Evolutionary conservation across 257 asterid genomes (phyloP), one percentile per base, ranked within the genome.

Genomic region (Plantago major): DNA sequence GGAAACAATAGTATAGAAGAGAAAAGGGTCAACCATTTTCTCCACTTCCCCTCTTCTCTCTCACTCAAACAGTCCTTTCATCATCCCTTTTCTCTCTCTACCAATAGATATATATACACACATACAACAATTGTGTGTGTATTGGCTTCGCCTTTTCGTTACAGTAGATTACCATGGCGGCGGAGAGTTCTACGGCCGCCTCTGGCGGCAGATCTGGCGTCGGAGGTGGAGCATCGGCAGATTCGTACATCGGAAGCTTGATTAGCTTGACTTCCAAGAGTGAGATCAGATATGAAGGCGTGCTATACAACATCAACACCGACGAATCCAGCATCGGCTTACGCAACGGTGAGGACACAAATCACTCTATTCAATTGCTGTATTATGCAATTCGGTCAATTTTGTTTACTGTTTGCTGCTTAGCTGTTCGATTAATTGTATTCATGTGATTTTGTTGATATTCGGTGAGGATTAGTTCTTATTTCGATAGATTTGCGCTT

Each of bases 271-370:
- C 94, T 19, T 91, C 98, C 37, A 91, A 88, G 80, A 91, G 96
- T 64, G 96, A 91, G 85, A 91, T 91, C 83, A 84, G 96, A 64
- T 91, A 91, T 38, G 98, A 90, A 65, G 98, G 98, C 15, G 74
- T 90, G 63, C 75, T 90, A 11, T 81, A 82, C 81, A 85, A 85
- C 76, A 91, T 91, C 82, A 91, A 88, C 77, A 84, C 98, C 47
- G 96, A 88, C 10, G 98, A 91, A 82, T 85, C 98, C 58, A 91
- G 95, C 82, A 91, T 91, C 79, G 98, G 96, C 45, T 78, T 91
- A 47, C 88, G 94, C 50, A 91, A 82, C 84, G 96, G 97, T 90
- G 75, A 64, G 66, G 56, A 17, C 52, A 11, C 9, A 38, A 56
- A 56, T 57, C 6, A n/a, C 4, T 15, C 10, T 15, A 40, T 37